Base-by-base conservation (phyloP, 192 early-diverging fungal genomes). In the Anaeromyces robustus region DNA sequence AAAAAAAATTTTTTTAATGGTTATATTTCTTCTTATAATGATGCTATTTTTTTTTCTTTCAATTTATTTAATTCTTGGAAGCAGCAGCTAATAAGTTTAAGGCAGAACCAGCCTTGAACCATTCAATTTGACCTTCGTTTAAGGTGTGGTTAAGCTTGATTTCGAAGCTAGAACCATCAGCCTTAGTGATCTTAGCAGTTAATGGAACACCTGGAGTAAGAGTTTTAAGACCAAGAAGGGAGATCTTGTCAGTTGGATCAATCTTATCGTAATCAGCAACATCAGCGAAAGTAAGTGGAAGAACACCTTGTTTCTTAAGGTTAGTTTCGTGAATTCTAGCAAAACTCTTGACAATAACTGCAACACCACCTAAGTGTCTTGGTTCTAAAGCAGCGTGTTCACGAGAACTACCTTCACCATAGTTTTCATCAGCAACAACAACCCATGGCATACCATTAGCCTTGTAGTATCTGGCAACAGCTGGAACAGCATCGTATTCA, bases 261-360 rank as follows among this genome's bases (percentile, higher is more conserved):
- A 99, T 91, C 89, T 91, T 93, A 82, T 96, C 95, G 84, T 99
- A 99, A 87, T 99, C 97, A 81, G 89, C 91, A 80, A 95, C 90
- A 89, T 99, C 90, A 86, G 92, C 88, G 84, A 99, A 99, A 78
- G 96, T 97, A 84, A 99, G 89, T 41, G 97, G 97, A 81, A 99
- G 90, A 80, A 99, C 90, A 84, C 97, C 97, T 88, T 99, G 97
- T 92, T 99, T 99, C 93, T 99, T 99, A 81, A 97, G 91, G 91
- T 99, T 99, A 85, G 97, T 99, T 90, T 99, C 88, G 90, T 99
- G 97, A 87, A 99, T 99, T 86, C 97, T 94, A 78, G 97, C 97
- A 88, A 99, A 99, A 78, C 93, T 95, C 89, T 96, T 95, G 87
- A 94, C 93, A 85, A 99, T 94, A 83, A 99, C 93, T 28, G 96